Evolutionary conservation across 164 flowering plant genomes (phyloP), one percentile per base, ranked within the genome.

Genomic region (Akebia trifoliata): DNA sequence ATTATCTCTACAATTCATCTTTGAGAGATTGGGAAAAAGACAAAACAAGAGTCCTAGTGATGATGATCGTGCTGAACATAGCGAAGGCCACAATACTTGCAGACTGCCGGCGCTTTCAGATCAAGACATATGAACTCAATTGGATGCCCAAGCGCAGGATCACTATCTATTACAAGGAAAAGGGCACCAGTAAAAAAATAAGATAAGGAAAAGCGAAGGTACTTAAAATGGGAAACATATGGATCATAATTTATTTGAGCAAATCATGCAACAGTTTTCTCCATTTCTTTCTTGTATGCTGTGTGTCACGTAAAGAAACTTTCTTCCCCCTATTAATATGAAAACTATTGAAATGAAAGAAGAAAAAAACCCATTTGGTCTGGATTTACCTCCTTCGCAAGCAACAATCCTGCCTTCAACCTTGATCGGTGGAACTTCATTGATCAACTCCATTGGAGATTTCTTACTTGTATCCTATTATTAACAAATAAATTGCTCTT

Each of bases 401-500:
- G 93, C 95, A 69, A 76, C 97, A 67, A 90, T 87, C 72, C 99
- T 69, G 58, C 83, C 95, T 34, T 84, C 83, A 31, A 93, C 96
- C 69, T 86, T 85, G 69, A 93, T 90, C 8, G 97, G 99, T 43
- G 96, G 99, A 54, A 90, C 94, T 77, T 90, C 97, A 71, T 76
- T 84, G 66, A 90, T 93, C 80, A 93, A 65, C 76, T 93, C 95
- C 99, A 93, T 93, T n/a, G 97, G 99, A 62, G 99, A 90, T 65
- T 90, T 93, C 73, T 84, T 87, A 46, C 81, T 84, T 20, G 82
- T 81, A 73, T 86, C 91, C 99, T 93, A n/a, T 43, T 17, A 18
- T 25, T 31, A 34, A 65, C 38, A 51, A 35, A 28, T 14, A 24
- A 11, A 54, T 20, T 20, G n/a, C 8, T 48, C 4, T 55, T 62